Conservation (phyloP, 495 filamentous ascomycete species). For the Podospora fimiseda region DNA sequence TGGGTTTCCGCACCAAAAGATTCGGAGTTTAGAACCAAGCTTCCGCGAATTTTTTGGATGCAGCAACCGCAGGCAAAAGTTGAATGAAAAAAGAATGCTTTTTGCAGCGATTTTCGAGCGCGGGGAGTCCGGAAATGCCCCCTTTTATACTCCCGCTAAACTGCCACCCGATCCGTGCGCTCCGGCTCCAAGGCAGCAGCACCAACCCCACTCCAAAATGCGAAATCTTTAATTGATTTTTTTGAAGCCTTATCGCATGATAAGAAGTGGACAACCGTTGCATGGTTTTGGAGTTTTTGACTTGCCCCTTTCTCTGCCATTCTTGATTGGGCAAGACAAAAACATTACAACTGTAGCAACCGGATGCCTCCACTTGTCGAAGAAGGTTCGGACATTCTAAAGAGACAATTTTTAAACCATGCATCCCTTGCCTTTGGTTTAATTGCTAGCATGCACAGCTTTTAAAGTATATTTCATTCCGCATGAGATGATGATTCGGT, state of each 20-base stretch:
- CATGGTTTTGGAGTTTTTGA: not conserved
- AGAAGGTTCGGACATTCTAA: too few relatives aligned
- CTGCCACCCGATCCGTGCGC: slow-evolving; percentile 8
- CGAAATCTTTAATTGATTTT: slow-evolving; percentile 3
- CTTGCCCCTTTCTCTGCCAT: not conserved
- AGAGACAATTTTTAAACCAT: not conserved
- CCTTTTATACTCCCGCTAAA: slow-evolving; percentile 23
- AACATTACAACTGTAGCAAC: slow-evolving; percentile 11
- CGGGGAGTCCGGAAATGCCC: slow-evolving; percentile 14
- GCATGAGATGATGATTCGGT: too few relatives aligned
- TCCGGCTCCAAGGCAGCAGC: slow-evolving; percentile 14
- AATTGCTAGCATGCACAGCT: too few relatives aligned
- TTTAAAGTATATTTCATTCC: too few relatives aligned
- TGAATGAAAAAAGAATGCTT: slow-evolving; percentile 8
- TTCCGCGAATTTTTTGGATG: slow-evolving; percentile 10
- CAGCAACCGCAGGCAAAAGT: slow-evolving; percentile 9
- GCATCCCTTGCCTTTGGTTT: slow-evolving; percentile 4
- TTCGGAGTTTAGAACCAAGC: slow-evolving; percentile 22
- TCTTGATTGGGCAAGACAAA: slow-evolving; percentile 17
- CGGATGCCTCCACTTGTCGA: slow-evolving; percentile 2
- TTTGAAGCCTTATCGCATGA: slow-evolving; percentile 1
- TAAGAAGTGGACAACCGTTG: not conserved
- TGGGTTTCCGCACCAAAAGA: not conserved
- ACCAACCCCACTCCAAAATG: slow-evolving; percentile 4
- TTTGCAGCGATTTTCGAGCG: slow-evolving; percentile 9